Base-by-base conservation (phyloP, 2,329 filamentous ascomycete genomes). In the Ceratocystis huliohia region DNA sequence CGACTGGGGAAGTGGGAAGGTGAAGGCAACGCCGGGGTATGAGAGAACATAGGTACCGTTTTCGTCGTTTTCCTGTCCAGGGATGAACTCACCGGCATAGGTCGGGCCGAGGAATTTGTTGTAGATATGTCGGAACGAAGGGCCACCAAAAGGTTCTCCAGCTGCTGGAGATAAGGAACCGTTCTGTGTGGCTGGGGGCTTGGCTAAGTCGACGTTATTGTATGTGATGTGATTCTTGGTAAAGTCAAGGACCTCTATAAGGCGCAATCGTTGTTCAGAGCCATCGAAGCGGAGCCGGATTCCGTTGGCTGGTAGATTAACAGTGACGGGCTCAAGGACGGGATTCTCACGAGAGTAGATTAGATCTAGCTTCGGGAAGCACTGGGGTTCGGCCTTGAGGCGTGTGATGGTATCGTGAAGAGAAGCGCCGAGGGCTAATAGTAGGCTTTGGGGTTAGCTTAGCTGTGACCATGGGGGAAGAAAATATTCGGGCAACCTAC, bases 21-120 rank as follows among this genome's bases (percentile, higher is more conserved):
- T 92, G 74, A 97, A 96, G 0, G 93, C 91, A 37, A 99, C 86
- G 0, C 94, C 94, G 0, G 93, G 92, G 76, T 96, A 99, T 1
- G 93, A 97, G 44, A 99, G 79, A 44, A 96, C 86, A 73, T 97
- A 99, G 25, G 85, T 88, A 17, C 92, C 92, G 67, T 81, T 78
- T 17, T 80, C 78, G 1, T 78, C 72, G 20, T 65, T 65, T 44
- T 68, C 63, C n/a, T 67, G 56, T 22, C 45, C 30, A 7, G 87
- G 82, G 46, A 96, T 82, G 73, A 93, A 99, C 78, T 99, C 94
- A 69, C 94, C 94, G 1, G 89, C 89, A 74, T 96, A 97, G 0
- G 93, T 95, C 20, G 92, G 92, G 0, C 94, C 94, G 69, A 99
- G 86, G n/a, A 96, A 80, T 65, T 89, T 86, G 72, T 96, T 91